Evolutionary conservation across 2,329 filamentous ascomycete genomes (phyloP).

Genomic region (Pseudogymnoascus pannorum): DNA sequence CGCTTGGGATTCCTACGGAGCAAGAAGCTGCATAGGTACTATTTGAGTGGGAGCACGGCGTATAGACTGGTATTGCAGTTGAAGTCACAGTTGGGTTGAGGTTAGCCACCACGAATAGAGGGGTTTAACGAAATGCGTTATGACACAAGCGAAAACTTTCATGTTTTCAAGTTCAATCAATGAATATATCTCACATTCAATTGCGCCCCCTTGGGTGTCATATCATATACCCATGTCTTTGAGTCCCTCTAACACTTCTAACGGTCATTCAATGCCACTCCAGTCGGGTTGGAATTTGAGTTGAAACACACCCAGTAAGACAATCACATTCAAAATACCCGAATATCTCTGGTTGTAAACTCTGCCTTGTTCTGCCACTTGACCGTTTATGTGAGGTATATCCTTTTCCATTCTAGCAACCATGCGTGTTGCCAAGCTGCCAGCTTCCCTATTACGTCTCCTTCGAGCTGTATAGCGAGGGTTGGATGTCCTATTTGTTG

Average conservation of each 20-base stretch:
- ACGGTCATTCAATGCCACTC: neutral
- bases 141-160: neutral
- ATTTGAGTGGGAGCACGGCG: conserved; percentile 91
- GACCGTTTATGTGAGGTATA: neutral
- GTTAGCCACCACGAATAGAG: neutral
- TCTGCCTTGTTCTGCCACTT: neutral
- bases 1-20: conserved; percentile 83
- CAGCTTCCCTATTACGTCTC: conserved; percentile 27
- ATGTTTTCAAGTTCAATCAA: neutral
- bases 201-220: neutral
- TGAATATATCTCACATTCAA: neutral
- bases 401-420: neutral
- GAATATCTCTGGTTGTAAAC: neutral
- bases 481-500: conserved; percentile 56
- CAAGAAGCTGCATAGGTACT: conserved; percentile 91
- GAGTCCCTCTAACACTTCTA: neutral
- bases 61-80: conserved; percentile 71
- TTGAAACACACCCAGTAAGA: neutral
- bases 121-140: neutral
- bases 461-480: conserved; percentile 47
- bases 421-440: neutral
- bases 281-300: neutral
- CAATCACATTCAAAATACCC: neutral
- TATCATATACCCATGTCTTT: too few species aligned
- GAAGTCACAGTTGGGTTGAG: conserved; percentile 16